phyloP scores from a whole-genome alignment of 2,329 filamentous ascomycete genomes.

The Clarireedia hainanense region DNA sequence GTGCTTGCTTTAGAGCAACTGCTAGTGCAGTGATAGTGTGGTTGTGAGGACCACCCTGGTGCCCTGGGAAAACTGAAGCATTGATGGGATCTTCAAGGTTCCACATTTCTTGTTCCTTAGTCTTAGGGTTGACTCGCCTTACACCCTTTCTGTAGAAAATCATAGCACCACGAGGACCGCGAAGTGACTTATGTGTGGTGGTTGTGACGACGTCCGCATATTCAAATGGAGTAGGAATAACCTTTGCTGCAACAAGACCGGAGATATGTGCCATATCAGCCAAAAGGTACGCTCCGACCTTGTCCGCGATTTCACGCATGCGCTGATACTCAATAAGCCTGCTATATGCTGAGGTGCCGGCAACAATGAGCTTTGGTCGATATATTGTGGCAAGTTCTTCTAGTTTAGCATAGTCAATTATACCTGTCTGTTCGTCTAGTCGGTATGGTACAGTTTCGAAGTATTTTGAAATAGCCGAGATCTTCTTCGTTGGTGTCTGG shows the following conservation, averaged over 20 bases:
- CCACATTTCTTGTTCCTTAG: constrained; percentile 77
- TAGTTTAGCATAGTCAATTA: constrained; percentile 91
- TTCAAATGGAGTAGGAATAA: constrained; percentile 82
- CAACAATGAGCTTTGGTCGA: constrained; percentile 91
- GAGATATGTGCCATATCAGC: constrained; percentile 98
- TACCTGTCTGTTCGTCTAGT: constrained; percentile 78
- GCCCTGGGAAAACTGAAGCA: constrained; percentile 91
- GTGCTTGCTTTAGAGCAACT: constrained; percentile 90
- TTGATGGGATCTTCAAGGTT: constrained; percentile 93
- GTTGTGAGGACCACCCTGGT: constrained; percentile 97
- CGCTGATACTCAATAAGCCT: constrained; percentile 90
- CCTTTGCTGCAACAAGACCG: constrained; percentile 83
- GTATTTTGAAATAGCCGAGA: constrained; percentile 98
- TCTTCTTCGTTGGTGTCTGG: constrained; percentile 88
- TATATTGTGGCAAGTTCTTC: constrained; percentile 83
- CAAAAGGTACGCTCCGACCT: constrained; percentile 84
- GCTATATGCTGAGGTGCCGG: constrained; percentile 92
- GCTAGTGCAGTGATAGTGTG: constrained; percentile 96
- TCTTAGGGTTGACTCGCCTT: constrained; percentile 73
- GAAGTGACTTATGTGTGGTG: constrained; percentile 94
- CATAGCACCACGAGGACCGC: constrained; percentile 90
- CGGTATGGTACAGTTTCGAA: constrained; percentile 97
- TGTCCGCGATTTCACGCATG: constrained; percentile 86
- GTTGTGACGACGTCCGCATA: constrained; percentile 94
- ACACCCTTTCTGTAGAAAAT: constrained; percentile 98